Base-by-base conservation (phyloP, 192 early-diverging fungal genomes). In the Martensiomyces pterosporus region DNA sequence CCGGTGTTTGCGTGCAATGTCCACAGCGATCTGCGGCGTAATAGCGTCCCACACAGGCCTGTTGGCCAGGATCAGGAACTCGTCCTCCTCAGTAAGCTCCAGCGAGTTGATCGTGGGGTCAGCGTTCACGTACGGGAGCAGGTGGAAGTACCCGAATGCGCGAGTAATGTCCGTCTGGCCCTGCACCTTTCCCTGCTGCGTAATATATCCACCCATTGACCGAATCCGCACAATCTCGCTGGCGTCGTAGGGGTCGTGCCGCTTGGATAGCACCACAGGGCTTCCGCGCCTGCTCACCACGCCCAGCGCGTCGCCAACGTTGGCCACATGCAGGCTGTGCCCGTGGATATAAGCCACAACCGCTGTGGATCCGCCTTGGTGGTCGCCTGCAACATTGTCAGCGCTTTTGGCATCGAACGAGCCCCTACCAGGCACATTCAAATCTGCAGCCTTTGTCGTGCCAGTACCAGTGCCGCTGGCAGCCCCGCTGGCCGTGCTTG, bases 111-210 rank as follows among this genome's bases (percentile, higher is more conserved):
- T 87, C 24, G 64, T 89, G 9, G 92, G 90, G 39, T 91, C 87
- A 9, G 89, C 83, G 54, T 91, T 94, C 39, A 94, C 84, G 18
- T 82, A 71, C 5, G 89, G 89, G 6, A 89, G 75, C 35, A 90
- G 57, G 49, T 86, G 81, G 47, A 89, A 94, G 67, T 92, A 91
- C 0, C 92, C 92, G 75, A 94, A 92, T 2, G 80, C 83, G 17
- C 89, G 73, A 2, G 88, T 89, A 3, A 92, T 79, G 15, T 85
- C 78, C 12, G 84, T 49, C 60, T 89, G 82, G 24, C 79, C 85
- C 42, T 91, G 89, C 9, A 94, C 76, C 16, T 84, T 69, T 18
- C 86, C 84, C 34, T 74, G 66, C 51, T 79, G 80, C 8, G 87
- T 85, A 33, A 94, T 87, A 50, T 80, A 88, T 0, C 90, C 90